A percentile compares a stretch with the other conserved stretches of the same genome.
phyloP scores from a whole-genome alignment of 1,284 basidiomycete genomes.

The Ceratobasidium papillatum region DNA sequence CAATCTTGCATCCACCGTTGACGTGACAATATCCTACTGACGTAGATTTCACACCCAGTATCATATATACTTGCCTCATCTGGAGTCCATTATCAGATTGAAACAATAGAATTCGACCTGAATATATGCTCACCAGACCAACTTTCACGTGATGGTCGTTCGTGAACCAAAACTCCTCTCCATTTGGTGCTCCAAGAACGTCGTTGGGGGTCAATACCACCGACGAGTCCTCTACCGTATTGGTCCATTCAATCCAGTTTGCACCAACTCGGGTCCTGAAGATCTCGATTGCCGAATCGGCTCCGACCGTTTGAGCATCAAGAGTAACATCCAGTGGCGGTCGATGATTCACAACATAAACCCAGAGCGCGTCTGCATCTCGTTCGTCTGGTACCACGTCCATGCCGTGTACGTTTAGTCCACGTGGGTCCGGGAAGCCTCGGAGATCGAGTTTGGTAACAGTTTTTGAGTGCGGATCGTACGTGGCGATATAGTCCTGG shows the following conservation, averaged over 20 bases:
- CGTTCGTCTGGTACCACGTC: slow-evolving; percentile 68
- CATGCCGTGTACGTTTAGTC: slow-evolving; percentile 74
- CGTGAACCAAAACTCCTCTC: slow-evolving; percentile 69
- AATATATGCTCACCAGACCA: slow-evolving; percentile 58
- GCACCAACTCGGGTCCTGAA: slow-evolving; percentile 65
- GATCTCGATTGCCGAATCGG: slow-evolving; percentile 77
- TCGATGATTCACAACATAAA: slow-evolving; percentile 76
- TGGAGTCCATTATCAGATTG: slow-evolving; percentile 47
- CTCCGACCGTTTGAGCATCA: slow-evolving; percentile 60
- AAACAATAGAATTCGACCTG: background rate
- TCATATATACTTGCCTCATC: slow-evolving; percentile 48
- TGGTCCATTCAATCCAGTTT: slow-evolving; percentile 61
- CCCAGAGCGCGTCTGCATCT: slow-evolving; percentile 62
- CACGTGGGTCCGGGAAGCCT: slow-evolving; percentile 55
- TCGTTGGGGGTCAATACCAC: slow-evolving; percentile 75
- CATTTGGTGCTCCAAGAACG: slow-evolving; percentile 67
- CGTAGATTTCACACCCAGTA: slow-evolving; percentile 48
- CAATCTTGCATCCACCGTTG: slow-evolving; percentile 66
- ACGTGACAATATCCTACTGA: slow-evolving; percentile 69
- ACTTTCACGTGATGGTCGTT: slow-evolving; percentile 68
- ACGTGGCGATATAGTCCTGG: slow-evolving; percentile 69
- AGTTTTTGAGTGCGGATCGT: slow-evolving; percentile 59
- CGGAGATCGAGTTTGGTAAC: slow-evolving; percentile 58
- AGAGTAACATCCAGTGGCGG: slow-evolving; percentile 53
- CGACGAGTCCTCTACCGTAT: slow-evolving; percentile 63